phyloP scores from a whole-genome alignment of 2,329 filamentous ascomycete genomes.

The Aspergillus spinulosporus region DNA sequence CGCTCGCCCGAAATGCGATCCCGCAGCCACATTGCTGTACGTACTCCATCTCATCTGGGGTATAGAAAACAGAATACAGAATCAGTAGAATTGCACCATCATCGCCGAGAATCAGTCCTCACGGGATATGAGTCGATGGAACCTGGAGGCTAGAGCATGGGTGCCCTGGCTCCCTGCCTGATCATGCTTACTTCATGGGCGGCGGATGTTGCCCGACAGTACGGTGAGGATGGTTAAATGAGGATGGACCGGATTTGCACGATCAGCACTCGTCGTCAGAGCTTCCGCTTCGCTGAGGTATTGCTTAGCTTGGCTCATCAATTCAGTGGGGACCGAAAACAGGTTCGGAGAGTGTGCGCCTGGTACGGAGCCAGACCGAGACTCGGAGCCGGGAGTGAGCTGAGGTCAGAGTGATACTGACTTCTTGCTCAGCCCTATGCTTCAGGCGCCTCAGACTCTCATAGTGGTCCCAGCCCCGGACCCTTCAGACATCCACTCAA shows the following conservation, averaged over 20 bases:
- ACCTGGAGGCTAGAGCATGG: not conserved
- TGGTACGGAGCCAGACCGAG: not conserved
- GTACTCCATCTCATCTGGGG: too few species aligned
- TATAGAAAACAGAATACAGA: too few species aligned
- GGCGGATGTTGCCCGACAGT: not conserved
- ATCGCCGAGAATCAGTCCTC: too few species aligned
- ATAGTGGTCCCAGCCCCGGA: too few species aligned
- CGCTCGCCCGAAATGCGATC: not conserved
- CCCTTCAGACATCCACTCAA: too few species aligned
- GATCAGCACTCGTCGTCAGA: not conserved
- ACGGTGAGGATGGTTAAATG: not conserved
- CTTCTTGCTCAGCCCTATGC: too few species aligned
- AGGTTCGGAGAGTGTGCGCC: not conserved
- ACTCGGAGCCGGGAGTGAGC: not conserved
- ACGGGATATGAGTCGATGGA: not conserved
- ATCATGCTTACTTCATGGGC: not conserved
- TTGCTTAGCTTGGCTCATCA: not conserved
- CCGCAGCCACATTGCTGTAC: not conserved
- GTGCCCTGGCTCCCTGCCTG: not conserved
- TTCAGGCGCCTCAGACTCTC: too few species aligned
- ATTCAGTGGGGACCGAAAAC: not conserved
- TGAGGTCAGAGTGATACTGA: too few species aligned
- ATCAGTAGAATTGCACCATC: too few species aligned
- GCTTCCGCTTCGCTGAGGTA: not conserved
- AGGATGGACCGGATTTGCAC: not conserved